A percentile compares a stretch with the other conserved stretches of the same genome.
Evolutionary conservation across 1,284 basidiomycete species (phyloP).

Genomic region (Malassezia arunalokei): DNA sequence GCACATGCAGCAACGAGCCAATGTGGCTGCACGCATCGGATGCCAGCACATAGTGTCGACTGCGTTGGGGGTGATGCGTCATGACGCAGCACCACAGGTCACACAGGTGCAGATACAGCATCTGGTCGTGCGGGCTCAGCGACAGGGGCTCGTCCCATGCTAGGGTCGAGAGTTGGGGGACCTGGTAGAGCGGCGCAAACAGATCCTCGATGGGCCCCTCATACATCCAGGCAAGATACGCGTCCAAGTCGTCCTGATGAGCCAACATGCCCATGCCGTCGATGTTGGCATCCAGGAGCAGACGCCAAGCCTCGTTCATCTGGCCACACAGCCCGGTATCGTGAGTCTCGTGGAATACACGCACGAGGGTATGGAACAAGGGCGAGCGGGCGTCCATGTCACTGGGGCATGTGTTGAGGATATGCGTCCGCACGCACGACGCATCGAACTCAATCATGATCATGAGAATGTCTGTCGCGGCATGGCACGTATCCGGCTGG

Average conservation of each 20-base stretch:
- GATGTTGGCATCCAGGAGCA: slow-evolving; percentile 58
- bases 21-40: slow-evolving; percentile 33
- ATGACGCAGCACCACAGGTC: slow-evolving; percentile 83
- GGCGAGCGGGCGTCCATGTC: slow-evolving; percentile 4
- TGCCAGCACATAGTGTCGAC: slow-evolving; percentile 71
- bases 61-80: slow-evolving; percentile 66
- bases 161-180: slow-evolving; percentile 57
- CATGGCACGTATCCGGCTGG: slow-evolving; percentile 57
- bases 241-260: slow-evolving; percentile 68
- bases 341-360: slow-evolving; percentile 57
- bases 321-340: slow-evolving; percentile 83
- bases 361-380: slow-evolving; percentile 48
- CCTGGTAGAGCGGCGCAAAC: slow-evolving; percentile 63
- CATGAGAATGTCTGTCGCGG: slow-evolving; percentile 75
- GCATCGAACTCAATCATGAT: slow-evolving; percentile 83
- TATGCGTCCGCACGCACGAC: slow-evolving; percentile 69
- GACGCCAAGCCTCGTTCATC: slow-evolving; percentile 74
- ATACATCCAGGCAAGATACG: slow-evolving; percentile 87
- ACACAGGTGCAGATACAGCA: slow-evolving; percentile 51
- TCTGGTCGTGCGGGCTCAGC: slow-evolving; percentile 17
- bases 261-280: slow-evolving; percentile 42
- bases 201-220: slow-evolving; percentile 60
- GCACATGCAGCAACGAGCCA: slow-evolving; percentile 54
- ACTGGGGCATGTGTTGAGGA: slow-evolving; percentile 56
- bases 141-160: slow-evolving; percentile 20